Percentiles rank a stretch among this genome's conserved stretches.
These are phyloP conservation scores for Aegilops longissima DNA, from an alignment of 176 grass and related monocot species.

Conservation along the genomic window DNA sequence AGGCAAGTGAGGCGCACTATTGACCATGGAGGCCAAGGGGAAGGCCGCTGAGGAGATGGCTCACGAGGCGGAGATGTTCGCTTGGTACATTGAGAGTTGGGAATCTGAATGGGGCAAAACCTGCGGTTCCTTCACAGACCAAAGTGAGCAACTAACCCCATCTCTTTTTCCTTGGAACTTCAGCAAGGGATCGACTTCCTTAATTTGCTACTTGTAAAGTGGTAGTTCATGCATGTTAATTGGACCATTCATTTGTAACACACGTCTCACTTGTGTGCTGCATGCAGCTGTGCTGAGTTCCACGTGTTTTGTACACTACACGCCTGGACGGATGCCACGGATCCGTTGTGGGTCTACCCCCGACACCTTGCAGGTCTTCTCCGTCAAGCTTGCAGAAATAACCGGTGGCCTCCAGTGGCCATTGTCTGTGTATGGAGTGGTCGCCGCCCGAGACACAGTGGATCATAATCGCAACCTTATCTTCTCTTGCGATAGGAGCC, in stretches of 20 bases:
- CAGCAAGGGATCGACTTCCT: no score
- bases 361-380: neutral
- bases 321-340: neutral
- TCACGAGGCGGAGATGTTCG: neutral
- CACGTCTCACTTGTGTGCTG: neutral
- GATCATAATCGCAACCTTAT: neutral
- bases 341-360: neutral
- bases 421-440: neutral
- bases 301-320: neutral
- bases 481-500: neutral
- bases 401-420: neutral
- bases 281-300: neutral
- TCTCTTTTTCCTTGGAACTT: no score
- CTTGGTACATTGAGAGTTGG: neutral
- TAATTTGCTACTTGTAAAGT: no score
- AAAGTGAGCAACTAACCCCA: neutral
- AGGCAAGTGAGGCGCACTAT: neutral
- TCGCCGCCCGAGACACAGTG: neutral
- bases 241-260: neutral
- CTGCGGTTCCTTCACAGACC: neutral
- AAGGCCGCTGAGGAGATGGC: neutral
- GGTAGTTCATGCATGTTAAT: no score
- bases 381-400: neutral
- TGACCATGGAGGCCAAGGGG: neutral
- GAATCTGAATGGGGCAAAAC: neutral